Conservation (phyloP, 2,329 filamentous ascomycete species). For the Erysiphe neolycopersici region DNA sequence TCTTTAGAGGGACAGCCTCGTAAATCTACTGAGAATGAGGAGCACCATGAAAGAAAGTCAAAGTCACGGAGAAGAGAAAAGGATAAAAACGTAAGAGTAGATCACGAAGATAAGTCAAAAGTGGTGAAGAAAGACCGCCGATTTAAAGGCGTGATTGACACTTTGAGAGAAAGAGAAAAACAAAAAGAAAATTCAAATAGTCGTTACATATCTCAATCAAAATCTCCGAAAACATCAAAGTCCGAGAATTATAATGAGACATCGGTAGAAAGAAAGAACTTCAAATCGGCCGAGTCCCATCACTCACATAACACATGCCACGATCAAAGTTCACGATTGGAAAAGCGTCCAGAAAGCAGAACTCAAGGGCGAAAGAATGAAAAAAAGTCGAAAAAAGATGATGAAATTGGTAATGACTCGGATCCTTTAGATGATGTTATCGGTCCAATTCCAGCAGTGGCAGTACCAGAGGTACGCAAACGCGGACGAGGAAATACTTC, state of each 20-base stretch:
- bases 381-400: constrained; percentile 2
- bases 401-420: constrained; percentile 20
- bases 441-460: constrained; percentile 37
- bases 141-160: constrained; percentile 7
- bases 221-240: constrained; percentile 9
- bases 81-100: background rate
- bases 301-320: constrained; percentile 2
- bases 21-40: background rate
- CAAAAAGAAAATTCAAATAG: constrained; percentile 5
- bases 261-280: constrained; percentile 8
- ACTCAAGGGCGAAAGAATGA: background rate
- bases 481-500: constrained; percentile 45
- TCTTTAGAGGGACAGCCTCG: background rate
- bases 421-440: constrained; percentile 54
- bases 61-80: background rate
- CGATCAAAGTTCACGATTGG: constrained; percentile 3
- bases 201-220: constrained; percentile 6
- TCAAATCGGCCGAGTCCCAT: constrained; percentile 6
- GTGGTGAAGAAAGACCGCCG: background rate
- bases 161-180: constrained; percentile 1
- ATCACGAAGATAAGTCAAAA: constrained; percentile 1
- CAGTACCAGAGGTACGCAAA: constrained; percentile 17
- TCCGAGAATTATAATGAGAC: constrained; percentile 12
- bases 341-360: background rate
- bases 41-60: background rate